Evolutionary conservation across 257 asterid species (phyloP).

Genomic region (Solanum acaule): DNA sequence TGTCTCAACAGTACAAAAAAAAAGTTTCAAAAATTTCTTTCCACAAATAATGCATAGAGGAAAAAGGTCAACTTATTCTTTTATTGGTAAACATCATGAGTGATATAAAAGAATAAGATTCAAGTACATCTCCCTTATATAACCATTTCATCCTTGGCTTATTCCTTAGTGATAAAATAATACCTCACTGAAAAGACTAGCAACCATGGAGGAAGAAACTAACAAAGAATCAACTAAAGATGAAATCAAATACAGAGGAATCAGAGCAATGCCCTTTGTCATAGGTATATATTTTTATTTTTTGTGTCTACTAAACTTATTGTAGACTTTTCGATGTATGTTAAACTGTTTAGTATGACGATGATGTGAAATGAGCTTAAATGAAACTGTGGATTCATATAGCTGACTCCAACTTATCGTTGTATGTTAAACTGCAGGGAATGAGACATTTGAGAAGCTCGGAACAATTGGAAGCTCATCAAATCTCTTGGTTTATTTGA

Average conservation of each 20-base stretch:
- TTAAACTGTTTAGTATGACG: background rate
- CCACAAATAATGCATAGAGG: background rate
- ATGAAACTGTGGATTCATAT: background rate
- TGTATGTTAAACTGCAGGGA: slow-evolving; percentile 3
- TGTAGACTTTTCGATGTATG: background rate
- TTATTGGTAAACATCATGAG: too few species aligned
- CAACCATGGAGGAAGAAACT: background rate
- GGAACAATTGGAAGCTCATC: slow-evolving; percentile 25
- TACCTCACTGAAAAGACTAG: background rate
- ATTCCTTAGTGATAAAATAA: background rate
- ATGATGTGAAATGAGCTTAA: background rate
- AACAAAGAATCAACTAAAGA: background rate
- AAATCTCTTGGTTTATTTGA: slow-evolving; percentile 24
- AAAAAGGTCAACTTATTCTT: background rate
- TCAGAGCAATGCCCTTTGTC: slow-evolving; percentile 24
- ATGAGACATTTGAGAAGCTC: slow-evolving; percentile 24
- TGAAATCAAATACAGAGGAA: slow-evolving; percentile 15
- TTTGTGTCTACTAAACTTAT: background rate
- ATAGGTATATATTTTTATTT: background rate
- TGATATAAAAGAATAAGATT: background rate
- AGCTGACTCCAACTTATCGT: background rate
- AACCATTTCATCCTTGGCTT: background rate
- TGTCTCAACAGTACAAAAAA: background rate
- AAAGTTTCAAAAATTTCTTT: background rate
- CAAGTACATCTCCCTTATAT: background rate